Base-by-base conservation (phyloP, 2,329 filamentous ascomycete species). In the Malbranchea zuffiana region DNA sequence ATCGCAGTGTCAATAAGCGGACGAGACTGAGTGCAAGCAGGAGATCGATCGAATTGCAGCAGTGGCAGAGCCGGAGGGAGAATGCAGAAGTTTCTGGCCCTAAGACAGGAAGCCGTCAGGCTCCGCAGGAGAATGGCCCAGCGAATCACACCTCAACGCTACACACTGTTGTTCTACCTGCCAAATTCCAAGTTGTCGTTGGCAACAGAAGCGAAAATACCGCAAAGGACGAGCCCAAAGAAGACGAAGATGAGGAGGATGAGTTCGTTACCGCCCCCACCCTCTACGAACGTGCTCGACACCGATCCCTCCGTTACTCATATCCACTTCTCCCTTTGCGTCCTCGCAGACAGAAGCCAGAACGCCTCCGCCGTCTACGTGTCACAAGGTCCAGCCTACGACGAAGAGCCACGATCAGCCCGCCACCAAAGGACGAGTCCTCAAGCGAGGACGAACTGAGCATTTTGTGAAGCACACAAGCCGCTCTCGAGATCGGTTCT, bases 391-490 rank as follows among this genome's bases (percentile, higher is more conserved):
- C 30, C 1, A 12, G 6, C 3, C 23, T 18, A n/a, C 11, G 13
- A 16, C 16, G 18, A 10, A 23, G 30, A 6, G n/a, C 11, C 18
- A 21, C 16, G 3, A 30, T 35, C n/a, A 33, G 42, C n/a, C 32
- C 29, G 11, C 29, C 32, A 11, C 35, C 30, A 1, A 21, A 39
- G 13, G 10, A 17, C 16, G 16, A 30, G 10, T 18, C 20, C 17
- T 39, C 35, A 8, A 42, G 39, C 33, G 42, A 44, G 4, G 42
- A 44, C 19, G 42, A 44, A 32, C 24, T 44, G 28, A 44, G 42
- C 31, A 40, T 44, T 37, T 21, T 38, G 6, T 42, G 23, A 37
- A 27, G 4, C 11, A 8, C 10, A 5, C 6, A 18, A 7, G 3
- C 10, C 13, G 12, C 24, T 2, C n/a, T 18, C 4, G 16, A n/a